Percentiles rank a stretch among this genome's conserved stretches.
Evolutionary conservation across 306 rosid species (phyloP).

Genomic region (Begonia masoniana): DNA sequence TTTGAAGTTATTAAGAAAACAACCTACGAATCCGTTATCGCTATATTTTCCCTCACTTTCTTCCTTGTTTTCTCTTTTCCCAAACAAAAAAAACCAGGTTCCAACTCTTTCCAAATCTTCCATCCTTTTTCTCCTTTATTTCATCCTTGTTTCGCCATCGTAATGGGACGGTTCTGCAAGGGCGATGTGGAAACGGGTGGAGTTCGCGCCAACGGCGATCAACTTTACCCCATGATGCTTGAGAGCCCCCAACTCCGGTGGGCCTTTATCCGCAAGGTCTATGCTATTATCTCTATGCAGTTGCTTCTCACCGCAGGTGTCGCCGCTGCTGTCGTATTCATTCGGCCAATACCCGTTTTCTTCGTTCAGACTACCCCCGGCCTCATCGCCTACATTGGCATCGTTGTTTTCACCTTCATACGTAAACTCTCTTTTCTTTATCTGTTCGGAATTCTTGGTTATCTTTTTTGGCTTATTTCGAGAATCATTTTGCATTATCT

Average conservation of each 20-base stretch:
- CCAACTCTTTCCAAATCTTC: background rate
- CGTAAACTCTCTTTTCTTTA: background rate
- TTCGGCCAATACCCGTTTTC: conserved; percentile 10
- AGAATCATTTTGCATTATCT: background rate
- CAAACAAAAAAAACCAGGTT: conserved; percentile 2
- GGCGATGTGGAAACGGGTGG: conserved; percentile 11
- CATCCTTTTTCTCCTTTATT: background rate
- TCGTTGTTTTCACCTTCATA: conserved; percentile 2
- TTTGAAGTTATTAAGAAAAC: too few relatives aligned
- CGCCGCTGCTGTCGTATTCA: conserved; percentile 8
- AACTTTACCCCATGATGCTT: conserved; percentile 11
- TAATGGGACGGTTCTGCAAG: conserved; percentile 1
- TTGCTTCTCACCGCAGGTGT: conserved; percentile 19
- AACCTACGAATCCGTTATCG: too few relatives aligned
- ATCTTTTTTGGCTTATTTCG: background rate
- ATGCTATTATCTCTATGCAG: conserved; percentile 19
- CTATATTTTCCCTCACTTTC: background rate
- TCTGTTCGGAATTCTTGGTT: background rate
- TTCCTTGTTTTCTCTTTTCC: background rate
- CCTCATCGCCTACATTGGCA: conserved; percentile 1
- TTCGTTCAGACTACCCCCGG: conserved; percentile 14
- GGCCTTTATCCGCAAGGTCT: conserved; percentile 32
- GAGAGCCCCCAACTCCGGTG: conserved; percentile 24
- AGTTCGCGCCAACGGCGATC: background rate
- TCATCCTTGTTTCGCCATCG: background rate